Evolutionary conservation across 1,139 yeast species (phyloP), one percentile per base, ranked within the genome.

Genomic region (Sugiyamaella sp.): DNA sequence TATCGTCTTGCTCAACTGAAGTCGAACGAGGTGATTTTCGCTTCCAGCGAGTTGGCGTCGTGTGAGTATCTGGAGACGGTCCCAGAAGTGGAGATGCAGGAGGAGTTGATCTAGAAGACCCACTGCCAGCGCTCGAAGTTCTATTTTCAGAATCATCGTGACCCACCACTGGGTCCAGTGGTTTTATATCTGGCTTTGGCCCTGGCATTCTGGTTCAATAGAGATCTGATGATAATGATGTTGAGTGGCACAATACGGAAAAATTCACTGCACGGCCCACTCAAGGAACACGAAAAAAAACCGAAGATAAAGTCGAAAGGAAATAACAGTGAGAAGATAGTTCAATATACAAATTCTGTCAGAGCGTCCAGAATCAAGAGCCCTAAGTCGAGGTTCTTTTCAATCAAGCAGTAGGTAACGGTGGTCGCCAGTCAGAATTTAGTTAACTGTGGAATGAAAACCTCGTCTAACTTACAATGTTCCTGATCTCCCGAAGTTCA

Each of bases 31-130:
- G 38, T n/a, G 54, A 51, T 38, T 51, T 51, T 10, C 51, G 33
- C 20, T 42, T 47, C 54, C 54, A 51, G 5, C 54, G 48, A 14
- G 48, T 44, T 3, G 48, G 40, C 6, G 40, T 44, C 19, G 48
- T 42, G 8, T 49, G 53, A 22, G 53, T 40, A 19, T 32, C 19
- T 8, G 50, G 47, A 22, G 54, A 17, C 8, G 48, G 48, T 27
- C 41, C 33, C 14, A 44, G 17, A 20, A 44, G 37, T 8, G 48
- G 48, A 14, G 48, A 44, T 32, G 39, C 48, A 21, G 40, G 40
- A n/a, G 46, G 38, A 1, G 46, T 43, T n/a, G 38, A 27, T 29
- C 35, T 29, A 12, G 8, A 4, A 8, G 35, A 29, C n/a, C 8
- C 8, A 29, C n/a, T 29, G 14, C 4, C 4, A 29, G 8, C 35